A percentile compares a stretch with the other conserved stretches of the same genome.
These are phyloP conservation scores for Cystofilobasidium capitatum DNA, from an alignment of 768 basidiomycete genomes.

Conservation along the genomic window DNA sequence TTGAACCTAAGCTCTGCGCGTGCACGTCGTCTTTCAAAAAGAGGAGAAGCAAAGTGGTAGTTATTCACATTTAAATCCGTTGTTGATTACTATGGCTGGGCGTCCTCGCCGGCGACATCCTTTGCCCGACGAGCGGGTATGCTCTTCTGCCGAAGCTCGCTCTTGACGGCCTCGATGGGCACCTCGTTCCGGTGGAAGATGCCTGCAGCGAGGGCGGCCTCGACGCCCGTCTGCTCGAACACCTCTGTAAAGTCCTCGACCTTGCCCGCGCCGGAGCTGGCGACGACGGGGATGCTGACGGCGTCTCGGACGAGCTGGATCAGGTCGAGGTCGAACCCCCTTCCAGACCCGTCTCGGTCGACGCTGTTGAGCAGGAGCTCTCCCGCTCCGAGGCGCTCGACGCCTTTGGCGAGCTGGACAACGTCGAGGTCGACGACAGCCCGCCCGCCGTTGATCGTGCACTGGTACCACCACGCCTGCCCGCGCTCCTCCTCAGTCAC, in stretches of 20 bases:
- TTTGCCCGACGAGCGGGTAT: constrained; percentile 31
- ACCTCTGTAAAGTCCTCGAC: constrained; percentile 77
- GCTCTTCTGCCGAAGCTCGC: constrained; percentile 35
- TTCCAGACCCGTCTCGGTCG: constrained; percentile 85
- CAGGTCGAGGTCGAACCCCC: constrained; percentile 81
- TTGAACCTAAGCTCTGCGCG: too few relatives aligned
- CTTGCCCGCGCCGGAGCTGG: constrained; percentile 84
- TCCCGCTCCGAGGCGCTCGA: constrained; percentile 83
- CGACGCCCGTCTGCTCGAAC: constrained; percentile 62
- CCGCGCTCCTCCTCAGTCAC: constrained; percentile 50
- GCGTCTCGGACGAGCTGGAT: constrained; percentile 61
- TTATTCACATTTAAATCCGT: neutral
- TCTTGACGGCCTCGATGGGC: constrained; percentile 66
- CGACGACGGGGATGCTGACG: constrained; percentile 85
- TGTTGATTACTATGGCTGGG: neutral
- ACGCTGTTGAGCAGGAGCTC: constrained; percentile 94
- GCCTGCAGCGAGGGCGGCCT: constrained; percentile 85
- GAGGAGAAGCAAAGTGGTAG: too few relatives aligned
- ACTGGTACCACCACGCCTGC: constrained; percentile 97
- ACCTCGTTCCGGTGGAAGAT: constrained; percentile 93
- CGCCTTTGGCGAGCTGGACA: constrained; percentile 80
- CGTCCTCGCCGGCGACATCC: constrained; percentile 16
- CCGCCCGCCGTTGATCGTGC: constrained; percentile 89
- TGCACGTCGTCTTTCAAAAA: neutral
- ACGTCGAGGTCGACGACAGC: constrained; percentile 73